These are phyloP conservation scores for Colletotrichum cordylinicola DNA, from an alignment of 2,329 filamentous ascomycete species.

Conservation along the genomic window DNA sequence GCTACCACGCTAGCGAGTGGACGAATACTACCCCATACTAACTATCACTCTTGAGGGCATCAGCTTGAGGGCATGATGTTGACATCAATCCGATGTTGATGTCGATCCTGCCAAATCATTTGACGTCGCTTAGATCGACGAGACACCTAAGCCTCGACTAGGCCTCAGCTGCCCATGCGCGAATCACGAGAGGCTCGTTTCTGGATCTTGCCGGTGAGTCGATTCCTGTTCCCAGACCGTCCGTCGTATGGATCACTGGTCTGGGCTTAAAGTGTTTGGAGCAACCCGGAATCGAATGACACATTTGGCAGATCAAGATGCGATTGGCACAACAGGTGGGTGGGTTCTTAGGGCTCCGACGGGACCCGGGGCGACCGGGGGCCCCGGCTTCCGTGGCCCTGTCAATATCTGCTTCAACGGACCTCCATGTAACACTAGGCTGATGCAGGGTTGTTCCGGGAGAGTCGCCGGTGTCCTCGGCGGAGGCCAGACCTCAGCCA, in stretches of 20 bases:
- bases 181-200: neutral
- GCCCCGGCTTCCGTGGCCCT: neutral
- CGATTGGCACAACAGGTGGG: conserved; percentile 6
- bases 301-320: neutral
- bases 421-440: neutral
- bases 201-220: neutral
- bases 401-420: neutral
- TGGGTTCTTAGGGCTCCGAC: neutral
- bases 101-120: neutral
- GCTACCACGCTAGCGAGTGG: neutral
- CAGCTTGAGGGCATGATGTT: neutral
- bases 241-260: neutral
- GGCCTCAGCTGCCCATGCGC: neutral
- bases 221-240: neutral
- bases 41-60: neutral
- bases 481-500: neutral
- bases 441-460: neutral
- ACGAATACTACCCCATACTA: neutral
- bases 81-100: neutral
- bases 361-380: neutral
- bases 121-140: neutral
- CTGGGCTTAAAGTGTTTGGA: neutral
- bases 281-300: neutral
- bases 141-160: neutral
- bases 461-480: neutral